Evolutionary conservation across 1,139 yeast genomes (phyloP), one percentile per base, ranked within the genome.

Genomic region (Taphrina deformans): DNA sequence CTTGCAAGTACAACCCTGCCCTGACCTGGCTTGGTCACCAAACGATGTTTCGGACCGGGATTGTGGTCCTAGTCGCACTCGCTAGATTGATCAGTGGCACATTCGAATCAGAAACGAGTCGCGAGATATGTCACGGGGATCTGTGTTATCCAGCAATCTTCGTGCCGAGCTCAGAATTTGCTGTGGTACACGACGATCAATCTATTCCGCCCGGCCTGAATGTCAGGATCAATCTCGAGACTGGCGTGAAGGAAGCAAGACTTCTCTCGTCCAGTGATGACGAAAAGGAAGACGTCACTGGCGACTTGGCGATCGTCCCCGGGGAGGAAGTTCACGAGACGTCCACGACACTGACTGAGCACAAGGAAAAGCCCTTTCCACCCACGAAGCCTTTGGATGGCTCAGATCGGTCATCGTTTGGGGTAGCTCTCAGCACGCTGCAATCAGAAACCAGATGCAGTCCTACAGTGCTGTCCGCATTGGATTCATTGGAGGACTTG

Each of bases 201-300:
- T 48, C 52, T 7, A 63, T 69, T 6, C 68, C 70, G 10, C 66
- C 81, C 78, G 73, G 85, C 0, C 77, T 90, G 53, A 96, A 90
- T 75, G 85, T 88, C 53, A 79, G 89, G 71, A 73, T 87, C 71
- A 83, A 89, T 73, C 77, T 88, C 65, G 90, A 87, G 29, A 86
- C 91, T 0, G 85, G 87, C 29, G 74, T 77, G 46, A 83, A 80
- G 72, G 89, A 87, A 73, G 97, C 96, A 0, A 87, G 83, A 69
- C 66, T 87, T 9, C 73, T 79, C 24, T 10, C 33, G 35, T 21
- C 52, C 9, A 35, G 23, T n/a, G 24, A 41, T 2, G 35, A 6
- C 5, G 26, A 44, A n/a, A 55, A 59, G 7, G n/a, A 12, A 9
- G 21, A 23, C 1, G 64, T 44, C 10, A 3, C 35, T 9, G 33